Percentiles rank a stretch among this genome's conserved stretches.
These are phyloP conservation scores for Exophiala sideris DNA, from an alignment of 2,329 filamentous ascomycete genomes.

Conservation along the genomic window DNA sequence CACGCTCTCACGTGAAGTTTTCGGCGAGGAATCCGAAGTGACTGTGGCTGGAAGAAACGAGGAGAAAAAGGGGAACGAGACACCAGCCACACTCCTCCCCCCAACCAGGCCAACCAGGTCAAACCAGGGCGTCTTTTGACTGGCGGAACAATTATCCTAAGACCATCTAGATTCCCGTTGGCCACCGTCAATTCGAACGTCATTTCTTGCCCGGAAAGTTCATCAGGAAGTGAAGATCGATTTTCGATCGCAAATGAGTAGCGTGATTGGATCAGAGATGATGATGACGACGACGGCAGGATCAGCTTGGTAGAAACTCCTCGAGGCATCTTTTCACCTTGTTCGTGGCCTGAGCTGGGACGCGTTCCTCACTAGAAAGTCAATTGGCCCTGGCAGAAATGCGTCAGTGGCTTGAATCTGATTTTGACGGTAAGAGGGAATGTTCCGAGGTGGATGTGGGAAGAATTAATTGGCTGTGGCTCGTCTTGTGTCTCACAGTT, in stretches of 20 bases:
- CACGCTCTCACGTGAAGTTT: no score
- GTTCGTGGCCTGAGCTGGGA: no score
- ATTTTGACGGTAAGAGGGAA: no score
- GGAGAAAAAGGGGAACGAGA: no score
- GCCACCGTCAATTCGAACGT: background rate
- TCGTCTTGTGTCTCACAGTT: no score
- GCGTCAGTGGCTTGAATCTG: conserved; percentile 5
- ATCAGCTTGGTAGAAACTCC: background rate
- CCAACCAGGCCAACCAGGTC: background rate
- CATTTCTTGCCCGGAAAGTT: conserved; percentile 1
- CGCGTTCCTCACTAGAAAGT: background rate
- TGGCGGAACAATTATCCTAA: background rate
- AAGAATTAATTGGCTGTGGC: no score
- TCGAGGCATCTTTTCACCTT: no score
- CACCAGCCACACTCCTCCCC: no score
- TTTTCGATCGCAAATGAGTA: background rate
- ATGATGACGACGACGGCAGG: conserved; percentile 2
- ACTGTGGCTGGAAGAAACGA: no score
- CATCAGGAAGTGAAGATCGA: background rate
- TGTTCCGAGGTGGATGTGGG: no score
- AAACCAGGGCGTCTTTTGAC: background rate
- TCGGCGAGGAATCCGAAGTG: no score
- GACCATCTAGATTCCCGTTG: background rate
- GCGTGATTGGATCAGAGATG: background rate
- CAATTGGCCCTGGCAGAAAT: background rate